Evolutionary conservation across 1,139 yeast genomes (phyloP).

Genomic region (Kodamaea plutei): DNA sequence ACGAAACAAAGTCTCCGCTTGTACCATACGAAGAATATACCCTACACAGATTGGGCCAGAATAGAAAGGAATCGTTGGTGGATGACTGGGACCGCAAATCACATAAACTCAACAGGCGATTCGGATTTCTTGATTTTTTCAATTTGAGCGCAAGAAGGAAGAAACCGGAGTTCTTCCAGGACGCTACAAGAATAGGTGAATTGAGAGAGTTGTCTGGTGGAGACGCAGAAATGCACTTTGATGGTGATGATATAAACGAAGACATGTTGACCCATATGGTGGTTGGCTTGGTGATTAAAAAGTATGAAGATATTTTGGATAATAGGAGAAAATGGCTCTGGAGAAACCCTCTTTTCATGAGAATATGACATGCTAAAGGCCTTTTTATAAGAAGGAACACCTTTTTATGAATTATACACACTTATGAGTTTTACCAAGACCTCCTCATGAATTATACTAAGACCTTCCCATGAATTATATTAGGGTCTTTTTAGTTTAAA

Average conservation of each 20-base stretch:
- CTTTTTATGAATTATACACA: too few relatives aligned
- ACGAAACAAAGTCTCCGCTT: constrained; percentile 4
- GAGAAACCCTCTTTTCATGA: neutral
- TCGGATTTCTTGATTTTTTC: neutral
- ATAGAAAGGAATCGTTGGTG: constrained; percentile 6
- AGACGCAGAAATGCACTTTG: constrained; percentile 2
- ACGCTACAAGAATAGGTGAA: constrained; percentile 5
- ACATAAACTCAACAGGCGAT: neutral
- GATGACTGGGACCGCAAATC: constrained; percentile 8
- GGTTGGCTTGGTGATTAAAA: constrained; percentile 5
- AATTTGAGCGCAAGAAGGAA: constrained; percentile 2
- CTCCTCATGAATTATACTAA: too few relatives aligned
- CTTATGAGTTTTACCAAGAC: too few relatives aligned
- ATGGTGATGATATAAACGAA: constrained; percentile 2
- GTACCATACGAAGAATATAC: constrained; percentile 4
- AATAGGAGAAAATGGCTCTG: constrained; percentile 1
- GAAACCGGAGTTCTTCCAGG: constrained; percentile 5
- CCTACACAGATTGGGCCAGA: constrained; percentile 4
- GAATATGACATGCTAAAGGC: neutral
- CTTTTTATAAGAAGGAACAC: too few relatives aligned
- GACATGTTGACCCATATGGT: constrained; percentile 6
- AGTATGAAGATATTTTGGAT: constrained; percentile 5
- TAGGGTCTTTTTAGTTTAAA: too few relatives aligned
- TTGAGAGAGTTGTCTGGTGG: constrained; percentile 1
- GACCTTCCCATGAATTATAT: too few relatives aligned